Percentiles rank a stretch among this genome's conserved stretches.
Conservation (phyloP, 768 basidiomycete genomes). For the Tulasnella sp. region DNA sequence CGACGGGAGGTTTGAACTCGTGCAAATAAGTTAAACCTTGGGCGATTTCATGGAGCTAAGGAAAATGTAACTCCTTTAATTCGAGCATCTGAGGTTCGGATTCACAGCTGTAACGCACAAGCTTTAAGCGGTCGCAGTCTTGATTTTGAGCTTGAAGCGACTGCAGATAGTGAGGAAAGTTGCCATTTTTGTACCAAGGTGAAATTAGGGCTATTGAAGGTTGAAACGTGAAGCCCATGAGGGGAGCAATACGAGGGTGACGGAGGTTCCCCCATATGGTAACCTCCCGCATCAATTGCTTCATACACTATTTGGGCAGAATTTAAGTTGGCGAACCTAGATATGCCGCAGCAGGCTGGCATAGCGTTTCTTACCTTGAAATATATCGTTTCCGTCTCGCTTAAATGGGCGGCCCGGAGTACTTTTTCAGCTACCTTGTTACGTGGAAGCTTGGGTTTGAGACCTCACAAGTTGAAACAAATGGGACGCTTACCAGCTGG, state of each 20-base stretch:
- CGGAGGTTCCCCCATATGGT: neutral
- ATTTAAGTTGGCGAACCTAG: neutral
- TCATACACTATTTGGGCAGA: neutral
- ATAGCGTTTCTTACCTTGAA: neutral
- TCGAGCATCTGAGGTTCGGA: no score
- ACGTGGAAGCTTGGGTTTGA: neutral
- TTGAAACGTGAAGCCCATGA: neutral
- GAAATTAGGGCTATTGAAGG: neutral
- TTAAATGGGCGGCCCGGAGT: neutral
- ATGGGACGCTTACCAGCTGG: neutral
- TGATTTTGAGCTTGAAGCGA: no score
- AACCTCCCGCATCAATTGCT: neutral
- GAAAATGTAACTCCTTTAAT: neutral
- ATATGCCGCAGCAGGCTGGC: neutral
- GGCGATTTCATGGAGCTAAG: constrained; percentile 17
- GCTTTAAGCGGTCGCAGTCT: neutral
- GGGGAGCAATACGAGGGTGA: neutral
- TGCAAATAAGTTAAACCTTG: constrained; percentile 16
- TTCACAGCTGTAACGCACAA: neutral
- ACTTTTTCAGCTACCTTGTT: neutral
- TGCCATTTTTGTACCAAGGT: neutral
- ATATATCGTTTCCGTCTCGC: neutral
- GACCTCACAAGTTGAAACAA: neutral
- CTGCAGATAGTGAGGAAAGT: neutral
- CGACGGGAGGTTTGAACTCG: neutral